Percentiles rank a stretch among this genome's conserved stretches.
These are phyloP conservation scores for Giardia muris DNA, from an alignment of 208 protist species.

Conservation along the genomic window DNA sequence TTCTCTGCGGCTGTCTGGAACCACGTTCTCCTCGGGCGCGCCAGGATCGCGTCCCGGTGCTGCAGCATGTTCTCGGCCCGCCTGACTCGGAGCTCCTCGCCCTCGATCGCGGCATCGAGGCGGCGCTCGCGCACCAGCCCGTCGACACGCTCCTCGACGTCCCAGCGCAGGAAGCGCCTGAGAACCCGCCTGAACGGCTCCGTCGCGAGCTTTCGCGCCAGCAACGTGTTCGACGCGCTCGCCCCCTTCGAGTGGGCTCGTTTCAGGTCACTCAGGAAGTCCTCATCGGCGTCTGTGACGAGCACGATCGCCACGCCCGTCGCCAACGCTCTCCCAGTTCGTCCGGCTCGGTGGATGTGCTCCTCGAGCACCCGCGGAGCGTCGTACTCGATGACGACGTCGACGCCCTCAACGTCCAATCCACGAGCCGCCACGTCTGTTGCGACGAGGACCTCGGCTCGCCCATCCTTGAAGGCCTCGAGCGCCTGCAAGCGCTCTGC, in stretches of 20 bases:
- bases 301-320: constrained; percentile 64
- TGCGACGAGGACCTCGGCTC: constrained; percentile 70
- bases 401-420: constrained; percentile 83
- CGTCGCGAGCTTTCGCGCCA: not conserved
- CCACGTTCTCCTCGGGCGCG: not conserved
- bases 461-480: not conserved
- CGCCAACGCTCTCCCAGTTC: constrained; percentile 30
- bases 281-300: constrained; percentile 51
- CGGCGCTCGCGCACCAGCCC: not conserved
- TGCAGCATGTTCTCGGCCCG: not conserved
- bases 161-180: not conserved
- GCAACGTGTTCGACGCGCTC: not conserved
- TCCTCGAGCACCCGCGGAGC: constrained; percentile 72
- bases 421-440: constrained; percentile 87
- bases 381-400: constrained; percentile 89
- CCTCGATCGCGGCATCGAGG: not conserved
- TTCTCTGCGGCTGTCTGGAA: not conserved
- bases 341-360: constrained; percentile 35
- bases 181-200: not conserved
- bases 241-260: not conserved
- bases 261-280: not conserved
- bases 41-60: not conserved
- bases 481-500: not conserved
- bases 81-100: not conserved
- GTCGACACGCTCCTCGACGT: not conserved